Evolutionary conservation across 306 rosid genomes (phyloP).

Genomic region (Vachellia pachyceras): DNA sequence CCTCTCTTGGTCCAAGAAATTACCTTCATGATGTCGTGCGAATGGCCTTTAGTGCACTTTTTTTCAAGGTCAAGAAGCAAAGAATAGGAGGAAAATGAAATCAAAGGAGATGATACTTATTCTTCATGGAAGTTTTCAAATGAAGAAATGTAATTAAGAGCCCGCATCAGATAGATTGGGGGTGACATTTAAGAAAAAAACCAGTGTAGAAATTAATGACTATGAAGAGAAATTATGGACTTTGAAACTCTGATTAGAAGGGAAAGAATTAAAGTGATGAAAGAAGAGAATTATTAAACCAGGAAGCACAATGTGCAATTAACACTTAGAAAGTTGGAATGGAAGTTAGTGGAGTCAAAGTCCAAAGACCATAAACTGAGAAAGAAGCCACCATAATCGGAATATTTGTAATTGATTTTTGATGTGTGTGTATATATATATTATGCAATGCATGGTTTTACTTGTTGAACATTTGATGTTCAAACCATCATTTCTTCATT

Average conservation of each 20-base stretch:
- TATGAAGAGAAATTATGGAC: background rate
- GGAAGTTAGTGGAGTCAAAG: background rate
- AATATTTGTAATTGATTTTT: background rate
- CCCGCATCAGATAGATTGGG: background rate
- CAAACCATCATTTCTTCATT: too few species aligned
- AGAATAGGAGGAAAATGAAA: background rate
- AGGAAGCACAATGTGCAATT: background rate
- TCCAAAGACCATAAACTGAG: background rate
- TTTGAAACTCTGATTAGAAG: constrained; percentile 25
- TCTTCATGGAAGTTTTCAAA: background rate
- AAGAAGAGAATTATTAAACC: constrained; percentile 1
- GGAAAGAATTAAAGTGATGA: background rate
- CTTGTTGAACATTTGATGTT: background rate
- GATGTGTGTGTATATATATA: background rate
- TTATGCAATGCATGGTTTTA: background rate
- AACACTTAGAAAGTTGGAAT: background rate
- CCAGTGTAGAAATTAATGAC: background rate
- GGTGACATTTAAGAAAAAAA: background rate
- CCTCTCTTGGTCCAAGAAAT: background rate
- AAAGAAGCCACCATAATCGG: background rate
- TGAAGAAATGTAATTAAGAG: constrained; percentile 1
- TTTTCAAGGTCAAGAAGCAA: background rate
- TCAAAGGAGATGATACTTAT: background rate
- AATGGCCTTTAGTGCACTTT: constrained; percentile 19
- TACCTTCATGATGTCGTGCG: constrained; percentile 6